A percentile compares a stretch with the other conserved stretches of the same genome.
These are phyloP conservation scores for Aspergillus transmontanensis DNA, from an alignment of 2,329 filamentous ascomycete species.

Conservation along the genomic window DNA sequence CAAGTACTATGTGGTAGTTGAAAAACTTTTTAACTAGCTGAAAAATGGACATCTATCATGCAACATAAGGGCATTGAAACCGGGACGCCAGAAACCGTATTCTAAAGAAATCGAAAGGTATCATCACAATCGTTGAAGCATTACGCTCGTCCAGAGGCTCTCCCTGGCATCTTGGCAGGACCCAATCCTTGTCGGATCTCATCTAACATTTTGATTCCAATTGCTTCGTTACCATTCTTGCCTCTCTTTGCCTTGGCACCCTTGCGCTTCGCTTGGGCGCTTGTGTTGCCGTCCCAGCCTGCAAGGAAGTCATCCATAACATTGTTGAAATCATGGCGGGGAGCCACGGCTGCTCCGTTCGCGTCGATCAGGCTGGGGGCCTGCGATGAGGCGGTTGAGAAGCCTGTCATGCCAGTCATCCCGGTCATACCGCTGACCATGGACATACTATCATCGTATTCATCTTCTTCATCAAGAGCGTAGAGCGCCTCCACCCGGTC, in stretches of 20 bases:
- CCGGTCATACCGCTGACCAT: slow-evolving; percentile 55
- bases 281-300: slow-evolving; percentile 52
- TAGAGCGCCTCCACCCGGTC: slow-evolving; percentile 88
- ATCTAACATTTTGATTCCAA: slow-evolving; percentile 84
- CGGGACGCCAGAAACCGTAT: background rate
- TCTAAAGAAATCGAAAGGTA: slow-evolving; percentile 21
- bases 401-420: slow-evolving; percentile 63
- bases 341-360: slow-evolving; percentile 51
- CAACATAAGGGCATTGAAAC: slow-evolving; percentile 8
- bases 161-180: slow-evolving; percentile 63
- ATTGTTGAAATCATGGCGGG: slow-evolving; percentile 78
- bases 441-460: slow-evolving; percentile 55
- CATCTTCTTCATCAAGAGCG: slow-evolving; percentile 60
- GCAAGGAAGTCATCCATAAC: slow-evolving; percentile 94
- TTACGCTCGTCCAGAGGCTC: slow-evolving; percentile 36
- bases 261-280: slow-evolving; percentile 45
- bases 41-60: slow-evolving; percentile 1
- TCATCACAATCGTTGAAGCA: slow-evolving; percentile 20
- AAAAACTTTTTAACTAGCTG: background rate
- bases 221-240: slow-evolving; percentile 79
- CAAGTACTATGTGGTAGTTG: background rate
- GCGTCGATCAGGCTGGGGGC: slow-evolving; percentile 57
- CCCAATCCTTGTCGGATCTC: slow-evolving; percentile 82
- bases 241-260: slow-evolving; percentile 60
- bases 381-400: slow-evolving; percentile 56